Conservation (phyloP, 805 yeast genomes). For the Geotrichum ghanense region DNA sequence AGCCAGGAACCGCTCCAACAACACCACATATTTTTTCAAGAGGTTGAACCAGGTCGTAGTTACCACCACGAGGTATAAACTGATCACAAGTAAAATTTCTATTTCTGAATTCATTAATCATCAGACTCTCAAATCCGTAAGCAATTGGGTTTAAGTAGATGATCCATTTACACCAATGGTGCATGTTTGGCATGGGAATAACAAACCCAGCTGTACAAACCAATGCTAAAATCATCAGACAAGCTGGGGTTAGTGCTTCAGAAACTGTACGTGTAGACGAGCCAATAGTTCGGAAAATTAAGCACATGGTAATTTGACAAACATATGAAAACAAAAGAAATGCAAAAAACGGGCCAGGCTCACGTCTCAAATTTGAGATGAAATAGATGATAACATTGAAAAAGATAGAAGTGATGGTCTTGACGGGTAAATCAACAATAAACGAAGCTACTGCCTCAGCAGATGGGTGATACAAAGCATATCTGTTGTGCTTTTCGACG, state of each 20-base stretch:
- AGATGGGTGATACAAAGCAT: slow-evolving; percentile 47
- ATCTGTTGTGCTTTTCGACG: slow-evolving; percentile 47
- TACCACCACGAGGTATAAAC: slow-evolving; percentile 36
- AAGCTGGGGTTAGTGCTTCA: slow-evolving; percentile 35
- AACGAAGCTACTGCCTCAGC: slow-evolving; percentile 57
- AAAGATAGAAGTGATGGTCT: slow-evolving; percentile 31
- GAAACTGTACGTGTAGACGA: slow-evolving; percentile 26
- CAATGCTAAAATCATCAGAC: slow-evolving; percentile 30
- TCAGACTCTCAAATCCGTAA: slow-evolving; percentile 35
- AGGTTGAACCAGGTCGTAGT: slow-evolving; percentile 23
- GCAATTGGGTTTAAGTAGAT: slow-evolving; percentile 35
- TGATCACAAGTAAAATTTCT: slow-evolving; percentile 28
- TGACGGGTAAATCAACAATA: slow-evolving; percentile 46
- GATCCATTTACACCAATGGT: slow-evolving; percentile 42
- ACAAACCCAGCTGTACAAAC: slow-evolving; percentile 37
- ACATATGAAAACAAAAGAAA: slow-evolving; percentile 33
- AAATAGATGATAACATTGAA: slow-evolving; percentile 44
- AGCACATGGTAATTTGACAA: slow-evolving; percentile 44
- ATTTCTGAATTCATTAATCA: slow-evolving; percentile 35
- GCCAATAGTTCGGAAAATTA: slow-evolving; percentile 35
- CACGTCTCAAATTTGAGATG: slow-evolving; percentile 40
- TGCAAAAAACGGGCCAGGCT: slow-evolving; percentile 44
- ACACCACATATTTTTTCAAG: slow-evolving; percentile 39
- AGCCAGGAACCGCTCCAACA: slow-evolving; percentile 47
- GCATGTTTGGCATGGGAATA: slow-evolving; percentile 35